A percentile compares a stretch with the other conserved stretches of the same genome.
These are phyloP conservation scores for Phtheirospermum japonicum DNA, from an alignment of 257 asterid species.

Conservation along the genomic window DNA sequence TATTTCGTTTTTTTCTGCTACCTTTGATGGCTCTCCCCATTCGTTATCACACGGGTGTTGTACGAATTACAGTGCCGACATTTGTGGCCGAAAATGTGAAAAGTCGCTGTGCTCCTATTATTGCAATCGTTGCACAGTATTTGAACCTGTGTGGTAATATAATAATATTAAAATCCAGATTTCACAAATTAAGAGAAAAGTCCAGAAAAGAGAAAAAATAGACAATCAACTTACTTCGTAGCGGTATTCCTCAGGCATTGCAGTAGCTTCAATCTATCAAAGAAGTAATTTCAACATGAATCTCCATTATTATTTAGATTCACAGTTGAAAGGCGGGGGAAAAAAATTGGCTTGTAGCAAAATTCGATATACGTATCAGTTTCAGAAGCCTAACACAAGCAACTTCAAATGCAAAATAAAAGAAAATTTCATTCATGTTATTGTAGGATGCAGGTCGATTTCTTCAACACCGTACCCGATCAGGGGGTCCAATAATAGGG, in stretches of 20 bases:
- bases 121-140: constrained; percentile 90
- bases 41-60: constrained; percentile 65
- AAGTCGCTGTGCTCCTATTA: constrained; percentile 49
- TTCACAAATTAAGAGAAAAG: neutral
- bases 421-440: no score
- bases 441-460: no score
- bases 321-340: neutral
- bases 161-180: neutral
- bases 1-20: constrained; percentile 14
- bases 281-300: constrained; percentile 26
- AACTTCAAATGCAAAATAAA: no score
- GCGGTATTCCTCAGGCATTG: constrained; percentile 83
- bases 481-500: no score
- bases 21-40: constrained; percentile 39
- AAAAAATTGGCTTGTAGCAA: neutral
- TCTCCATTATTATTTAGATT: constrained; percentile 1
- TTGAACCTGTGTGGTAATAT: constrained; percentile 51
- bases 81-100: constrained; percentile 89
- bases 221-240: constrained; percentile 56
- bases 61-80: constrained; percentile 71
- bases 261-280: constrained; percentile 67
- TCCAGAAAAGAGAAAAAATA: constrained; percentile 1
- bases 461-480: no score
- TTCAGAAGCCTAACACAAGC: no score
- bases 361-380: neutral